Conservation (phyloP, 2,329 filamentous ascomycete genomes). For the Bipolaris zeicola region DNA sequence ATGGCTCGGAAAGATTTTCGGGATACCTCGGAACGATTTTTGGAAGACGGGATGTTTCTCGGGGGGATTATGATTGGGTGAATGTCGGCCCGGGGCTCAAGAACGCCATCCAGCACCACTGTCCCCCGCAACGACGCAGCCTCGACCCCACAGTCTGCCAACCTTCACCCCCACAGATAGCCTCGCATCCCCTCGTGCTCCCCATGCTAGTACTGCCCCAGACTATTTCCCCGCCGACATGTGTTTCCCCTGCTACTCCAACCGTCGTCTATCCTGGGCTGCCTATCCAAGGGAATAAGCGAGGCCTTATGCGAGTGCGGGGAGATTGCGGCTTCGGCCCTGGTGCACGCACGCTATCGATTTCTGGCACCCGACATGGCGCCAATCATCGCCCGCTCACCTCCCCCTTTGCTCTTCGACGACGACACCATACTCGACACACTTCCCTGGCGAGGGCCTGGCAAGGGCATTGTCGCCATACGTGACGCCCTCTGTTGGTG, state of each 20-base stretch:
- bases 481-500: neutral
- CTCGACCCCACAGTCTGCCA: conserved; percentile 1
- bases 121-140: conserved; percentile 6
- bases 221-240: neutral
- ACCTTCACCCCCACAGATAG: neutral
- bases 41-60: neutral
- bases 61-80: conserved; percentile 13
- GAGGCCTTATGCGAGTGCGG: conserved; percentile 13
- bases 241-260: neutral
- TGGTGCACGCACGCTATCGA: conserved; percentile 9
- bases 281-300: conserved; percentile 15
- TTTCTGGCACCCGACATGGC: conserved; percentile 22
- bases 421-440: neutral
- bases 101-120: neutral
- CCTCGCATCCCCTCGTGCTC: neutral
- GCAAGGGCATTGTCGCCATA: neutral
- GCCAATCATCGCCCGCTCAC: conserved; percentile 16
- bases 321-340: conserved; percentile 11
- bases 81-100: conserved; percentile 20
- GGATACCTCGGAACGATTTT: too few species aligned
- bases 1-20: too few species aligned
- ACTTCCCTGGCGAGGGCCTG: neutral
- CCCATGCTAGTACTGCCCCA: neutral
- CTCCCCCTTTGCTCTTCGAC: neutral
- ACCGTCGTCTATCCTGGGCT: neutral